These are phyloP conservation scores for Vanrija pseudolonga DNA, from an alignment of 1,284 basidiomycete genomes.

Conservation along the genomic window DNA sequence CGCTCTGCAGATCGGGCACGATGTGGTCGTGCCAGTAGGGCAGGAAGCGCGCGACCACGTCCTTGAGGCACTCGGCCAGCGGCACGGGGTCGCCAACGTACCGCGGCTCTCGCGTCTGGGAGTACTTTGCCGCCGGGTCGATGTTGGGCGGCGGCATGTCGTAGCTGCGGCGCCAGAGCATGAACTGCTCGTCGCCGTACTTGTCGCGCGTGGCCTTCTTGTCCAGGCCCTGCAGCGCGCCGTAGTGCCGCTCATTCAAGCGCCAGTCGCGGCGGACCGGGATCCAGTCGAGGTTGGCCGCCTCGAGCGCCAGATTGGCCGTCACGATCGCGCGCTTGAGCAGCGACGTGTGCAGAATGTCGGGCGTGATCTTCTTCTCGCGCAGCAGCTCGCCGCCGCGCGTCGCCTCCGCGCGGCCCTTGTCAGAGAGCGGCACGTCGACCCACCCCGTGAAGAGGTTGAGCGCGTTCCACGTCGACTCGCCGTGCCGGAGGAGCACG, in stretches of 20 bases:
- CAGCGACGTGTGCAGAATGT: constrained; percentile 7
- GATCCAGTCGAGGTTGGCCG: constrained; percentile 5
- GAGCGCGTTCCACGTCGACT: constrained; percentile 5
- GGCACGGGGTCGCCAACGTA: neutral
- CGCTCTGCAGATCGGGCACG: neutral
- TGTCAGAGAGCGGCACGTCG: constrained; percentile 1
- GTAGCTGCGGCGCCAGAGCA: constrained; percentile 4
- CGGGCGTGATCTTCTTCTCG: neutral
- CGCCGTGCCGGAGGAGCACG: constrained; percentile 7
- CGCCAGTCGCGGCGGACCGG: constrained; percentile 4
- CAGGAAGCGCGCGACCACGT: constrained; percentile 4
- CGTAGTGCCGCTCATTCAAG: constrained; percentile 7
- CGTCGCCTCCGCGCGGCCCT: neutral
- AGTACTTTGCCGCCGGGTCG: neutral
- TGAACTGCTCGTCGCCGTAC: constrained; percentile 6
- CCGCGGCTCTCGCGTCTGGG: neutral
- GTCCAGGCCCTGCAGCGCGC: constrained; percentile 6
- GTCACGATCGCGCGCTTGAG: constrained; percentile 5
- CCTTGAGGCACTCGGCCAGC: constrained; percentile 5
- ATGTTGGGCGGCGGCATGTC: constrained; percentile 1
- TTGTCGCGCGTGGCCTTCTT: neutral
- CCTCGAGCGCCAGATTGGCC: constrained; percentile 2
- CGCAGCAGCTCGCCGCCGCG: constrained; percentile 6
- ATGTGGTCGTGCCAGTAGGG: constrained; percentile 1
- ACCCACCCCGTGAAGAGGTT: constrained; percentile 10